phyloP scores from a whole-genome alignment of 2,329 filamentous ascomycete species.

The Fusarium devonianum region DNA sequence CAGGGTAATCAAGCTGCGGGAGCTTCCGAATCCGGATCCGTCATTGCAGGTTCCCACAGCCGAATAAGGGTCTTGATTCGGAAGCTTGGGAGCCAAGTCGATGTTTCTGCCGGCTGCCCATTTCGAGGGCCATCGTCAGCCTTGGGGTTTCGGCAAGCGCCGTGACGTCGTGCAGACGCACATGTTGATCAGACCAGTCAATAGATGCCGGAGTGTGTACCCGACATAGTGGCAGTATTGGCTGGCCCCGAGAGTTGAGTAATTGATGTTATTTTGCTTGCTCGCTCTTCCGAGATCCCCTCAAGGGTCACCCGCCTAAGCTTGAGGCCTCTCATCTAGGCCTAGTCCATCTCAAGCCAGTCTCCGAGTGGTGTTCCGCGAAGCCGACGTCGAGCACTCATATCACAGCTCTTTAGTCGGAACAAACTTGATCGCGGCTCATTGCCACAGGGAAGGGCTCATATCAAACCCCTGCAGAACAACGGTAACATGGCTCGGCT shows the following conservation, averaged over 20 bases:
- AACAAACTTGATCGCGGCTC: conserved; percentile 15
- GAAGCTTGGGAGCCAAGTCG: conserved; percentile 16
- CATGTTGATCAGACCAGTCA: conserved; percentile 19
- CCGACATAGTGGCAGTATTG: too few relatives aligned
- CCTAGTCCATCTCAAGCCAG: too few relatives aligned
- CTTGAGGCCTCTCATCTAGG: too few relatives aligned
- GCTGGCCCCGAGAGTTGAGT: too few relatives aligned
- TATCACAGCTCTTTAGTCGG: too few relatives aligned
- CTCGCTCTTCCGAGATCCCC: neutral
- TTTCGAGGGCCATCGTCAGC: conserved; percentile 5
- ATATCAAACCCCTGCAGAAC: conserved; percentile 12
- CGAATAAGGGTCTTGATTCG: conserved; percentile 15
- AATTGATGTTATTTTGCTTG: too few relatives aligned
- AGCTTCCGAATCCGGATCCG: conserved; percentile 19
- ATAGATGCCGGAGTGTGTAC: too few relatives aligned
- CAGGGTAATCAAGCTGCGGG: conserved; percentile 14
- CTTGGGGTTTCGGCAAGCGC: conserved; percentile 6
- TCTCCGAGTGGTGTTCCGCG: too few relatives aligned
- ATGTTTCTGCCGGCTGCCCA: conserved; percentile 10
- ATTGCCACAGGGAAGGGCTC: conserved; percentile 1
- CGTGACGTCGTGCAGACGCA: conserved; percentile 21
- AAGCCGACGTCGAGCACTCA: too few relatives aligned
- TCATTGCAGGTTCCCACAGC: conserved; percentile 24
- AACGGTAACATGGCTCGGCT: conserved; percentile 28
- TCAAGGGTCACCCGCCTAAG: too few relatives aligned